phyloP scores from a whole-genome alignment of 129 eudicot genomes.

The Tagetes patula region DNA sequence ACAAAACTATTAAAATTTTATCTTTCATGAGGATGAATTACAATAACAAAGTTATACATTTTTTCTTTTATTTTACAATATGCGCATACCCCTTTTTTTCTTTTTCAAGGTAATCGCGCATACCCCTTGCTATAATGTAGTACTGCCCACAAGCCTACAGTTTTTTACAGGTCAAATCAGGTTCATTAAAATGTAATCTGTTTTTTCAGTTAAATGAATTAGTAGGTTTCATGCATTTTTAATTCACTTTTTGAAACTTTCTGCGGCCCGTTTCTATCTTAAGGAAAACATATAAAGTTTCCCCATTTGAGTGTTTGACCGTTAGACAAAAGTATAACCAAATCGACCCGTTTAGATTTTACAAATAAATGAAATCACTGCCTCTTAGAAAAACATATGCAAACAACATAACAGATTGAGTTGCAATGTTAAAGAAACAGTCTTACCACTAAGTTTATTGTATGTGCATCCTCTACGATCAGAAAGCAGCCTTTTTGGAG shows the following conservation, averaged over 20 bases:
- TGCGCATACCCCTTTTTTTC: too few relatives aligned
- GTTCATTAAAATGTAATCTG: neutral
- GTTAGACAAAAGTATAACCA: neutral
- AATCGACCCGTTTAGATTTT: neutral
- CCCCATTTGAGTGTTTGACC: neutral
- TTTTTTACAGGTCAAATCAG: too few relatives aligned
- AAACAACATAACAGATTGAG: neutral
- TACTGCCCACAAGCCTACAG: too few relatives aligned
- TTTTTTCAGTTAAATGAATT: neutral
- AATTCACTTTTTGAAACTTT: neutral
- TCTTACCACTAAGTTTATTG: constrained; percentile 50
- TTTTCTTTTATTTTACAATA: too few relatives aligned
- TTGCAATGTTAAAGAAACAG: constrained; percentile 5
- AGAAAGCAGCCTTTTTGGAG: constrained; percentile 58
- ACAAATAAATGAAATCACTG: neutral
- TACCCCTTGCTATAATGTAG: too few relatives aligned
- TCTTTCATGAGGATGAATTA: too few relatives aligned
- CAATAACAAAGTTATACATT: too few relatives aligned
- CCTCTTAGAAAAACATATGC: constrained; percentile 3
- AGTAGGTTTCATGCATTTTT: constrained; percentile 8
- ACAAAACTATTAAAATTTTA: neutral
- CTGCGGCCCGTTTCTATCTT: constrained; percentile 7
- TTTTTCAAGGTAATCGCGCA: too few relatives aligned
- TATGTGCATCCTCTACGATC: constrained; percentile 47
- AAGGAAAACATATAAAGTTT: neutral